A percentile compares a stretch with the other conserved stretches of the same genome.
Conservation (phyloP, 805 yeast species). For the Pichia nakasei region DNA sequence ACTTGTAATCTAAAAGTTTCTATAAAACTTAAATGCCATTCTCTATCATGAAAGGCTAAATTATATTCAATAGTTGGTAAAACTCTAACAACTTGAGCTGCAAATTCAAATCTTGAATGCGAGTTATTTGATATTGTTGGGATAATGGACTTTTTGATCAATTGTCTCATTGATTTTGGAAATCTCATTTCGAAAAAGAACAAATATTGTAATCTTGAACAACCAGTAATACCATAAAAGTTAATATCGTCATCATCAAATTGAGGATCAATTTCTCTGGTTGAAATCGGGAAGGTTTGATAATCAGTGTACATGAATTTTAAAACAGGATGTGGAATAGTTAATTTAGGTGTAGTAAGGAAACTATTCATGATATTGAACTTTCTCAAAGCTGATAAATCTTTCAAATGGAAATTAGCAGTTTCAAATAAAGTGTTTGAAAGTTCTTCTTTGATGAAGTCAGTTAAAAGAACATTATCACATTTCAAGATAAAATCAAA, state of each 20-base stretch:
- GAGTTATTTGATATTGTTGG: slow-evolving; percentile 49
- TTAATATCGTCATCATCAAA: background rate
- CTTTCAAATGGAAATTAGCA: slow-evolving; percentile 15
- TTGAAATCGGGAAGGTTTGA: background rate
- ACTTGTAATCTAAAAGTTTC: slow-evolving; percentile 25
- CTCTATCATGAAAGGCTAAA: slow-evolving; percentile 39
- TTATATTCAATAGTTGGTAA: slow-evolving; percentile 43
- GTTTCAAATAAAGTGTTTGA: slow-evolving; percentile 35
- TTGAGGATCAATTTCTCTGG: background rate
- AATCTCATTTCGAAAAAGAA: slow-evolving; percentile 52
- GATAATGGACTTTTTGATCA: slow-evolving; percentile 39
- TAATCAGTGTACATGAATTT: background rate
- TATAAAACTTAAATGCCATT: slow-evolving; percentile 32
- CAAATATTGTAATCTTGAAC: slow-evolving; percentile 49
- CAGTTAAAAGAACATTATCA: slow-evolving; percentile 31
- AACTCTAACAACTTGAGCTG: slow-evolving; percentile 45
- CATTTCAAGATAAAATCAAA: slow-evolving; percentile 32
- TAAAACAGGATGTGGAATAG: background rate
- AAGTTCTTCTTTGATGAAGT: slow-evolving; percentile 31
- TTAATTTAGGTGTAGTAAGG: background rate
- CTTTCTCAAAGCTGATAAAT: background rate
- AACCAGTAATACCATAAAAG: slow-evolving; percentile 1
- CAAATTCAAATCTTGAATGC: slow-evolving; percentile 37
- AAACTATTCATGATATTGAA: slow-evolving; percentile 9
- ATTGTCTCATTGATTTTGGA: slow-evolving; percentile 42